Conservation (phyloP, 257 asterid species). For the Coffea canephora region DNA sequence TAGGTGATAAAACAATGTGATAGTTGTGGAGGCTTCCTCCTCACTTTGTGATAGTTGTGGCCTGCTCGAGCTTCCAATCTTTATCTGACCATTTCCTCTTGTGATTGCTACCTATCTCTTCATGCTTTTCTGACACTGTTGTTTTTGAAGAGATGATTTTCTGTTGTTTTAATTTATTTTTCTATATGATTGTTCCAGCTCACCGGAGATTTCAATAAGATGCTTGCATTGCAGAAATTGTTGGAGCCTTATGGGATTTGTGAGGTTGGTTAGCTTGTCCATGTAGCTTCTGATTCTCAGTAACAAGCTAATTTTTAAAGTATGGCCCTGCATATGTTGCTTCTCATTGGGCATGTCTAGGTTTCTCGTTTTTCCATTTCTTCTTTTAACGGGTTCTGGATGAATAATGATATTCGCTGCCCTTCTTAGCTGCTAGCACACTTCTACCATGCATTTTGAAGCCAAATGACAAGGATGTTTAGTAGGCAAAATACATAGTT, state of each 20-base stretch:
- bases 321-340: not conserved
- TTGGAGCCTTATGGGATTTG: slow-evolving; percentile 88
- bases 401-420: not conserved
- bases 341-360: not conserved
- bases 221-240: slow-evolving; percentile 73
- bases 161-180: slow-evolving; percentile 6
- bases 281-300: not conserved
- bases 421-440: no score
- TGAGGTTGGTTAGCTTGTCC: slow-evolving; percentile 54
- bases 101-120: not conserved
- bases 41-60: not conserved
- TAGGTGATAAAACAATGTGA: not conserved
- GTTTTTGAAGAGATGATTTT: not conserved
- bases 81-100: not conserved
- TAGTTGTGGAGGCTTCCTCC: not conserved
- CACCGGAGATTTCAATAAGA: slow-evolving; percentile 80
- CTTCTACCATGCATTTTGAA: no score
- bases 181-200: slow-evolving; percentile 40
- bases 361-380: not conserved
- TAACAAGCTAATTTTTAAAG: not conserved
- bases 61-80: not conserved
- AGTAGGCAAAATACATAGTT: no score
- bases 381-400: not conserved
- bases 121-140: not conserved
- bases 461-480: no score